A percentile compares a stretch with the other conserved stretches of the same genome.
These are phyloP conservation scores for Arthrobotrys megalospora DNA, from an alignment of 2,329 filamentous ascomycete genomes.

Conservation along the genomic window DNA sequence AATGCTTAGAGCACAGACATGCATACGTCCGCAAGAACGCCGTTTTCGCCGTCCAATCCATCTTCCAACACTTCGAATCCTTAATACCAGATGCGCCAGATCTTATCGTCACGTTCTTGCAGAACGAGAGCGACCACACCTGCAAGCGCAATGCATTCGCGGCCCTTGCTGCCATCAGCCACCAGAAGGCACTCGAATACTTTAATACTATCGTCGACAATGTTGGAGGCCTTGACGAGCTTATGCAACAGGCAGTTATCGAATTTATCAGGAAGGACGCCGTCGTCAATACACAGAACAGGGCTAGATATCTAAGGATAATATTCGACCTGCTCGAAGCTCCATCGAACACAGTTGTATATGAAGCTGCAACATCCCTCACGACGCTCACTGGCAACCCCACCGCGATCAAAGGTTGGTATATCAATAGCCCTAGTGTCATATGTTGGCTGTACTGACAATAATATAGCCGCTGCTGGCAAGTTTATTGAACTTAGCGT, in stretches of 20 bases:
- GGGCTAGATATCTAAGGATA: constrained; percentile 90
- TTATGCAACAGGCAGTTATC: constrained; percentile 91
- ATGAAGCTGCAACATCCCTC: constrained; percentile 95
- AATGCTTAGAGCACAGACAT: constrained; percentile 94
- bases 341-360: constrained; percentile 92
- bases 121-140: constrained; percentile 90
- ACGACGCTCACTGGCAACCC: constrained; percentile 96
- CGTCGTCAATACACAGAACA: constrained; percentile 93
- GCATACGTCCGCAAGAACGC: constrained; percentile 99
- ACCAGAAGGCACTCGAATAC: constrained; percentile 91
- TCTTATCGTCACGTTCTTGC: constrained; percentile 88
- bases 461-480: constrained; percentile 77
- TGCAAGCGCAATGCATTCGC: constrained; percentile 99
- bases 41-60: constrained; percentile 92
- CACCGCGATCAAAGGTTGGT: constrained; percentile 85
- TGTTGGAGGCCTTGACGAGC: constrained; percentile 92
- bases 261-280: constrained; percentile 99
- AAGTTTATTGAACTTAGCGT: constrained; percentile 98
- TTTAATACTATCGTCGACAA: constrained; percentile 91
- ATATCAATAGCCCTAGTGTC: neutral
- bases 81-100: constrained; percentile 97
- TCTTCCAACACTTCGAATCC: constrained; percentile 89
- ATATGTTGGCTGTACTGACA: neutral
- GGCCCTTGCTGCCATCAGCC: constrained; percentile 89
- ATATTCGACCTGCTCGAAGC: constrained; percentile 98